A percentile compares a stretch with the other conserved stretches of the same genome.
Conservation (phyloP, 2,329 filamentous ascomycete species). For the Cytospora mali region DNA sequence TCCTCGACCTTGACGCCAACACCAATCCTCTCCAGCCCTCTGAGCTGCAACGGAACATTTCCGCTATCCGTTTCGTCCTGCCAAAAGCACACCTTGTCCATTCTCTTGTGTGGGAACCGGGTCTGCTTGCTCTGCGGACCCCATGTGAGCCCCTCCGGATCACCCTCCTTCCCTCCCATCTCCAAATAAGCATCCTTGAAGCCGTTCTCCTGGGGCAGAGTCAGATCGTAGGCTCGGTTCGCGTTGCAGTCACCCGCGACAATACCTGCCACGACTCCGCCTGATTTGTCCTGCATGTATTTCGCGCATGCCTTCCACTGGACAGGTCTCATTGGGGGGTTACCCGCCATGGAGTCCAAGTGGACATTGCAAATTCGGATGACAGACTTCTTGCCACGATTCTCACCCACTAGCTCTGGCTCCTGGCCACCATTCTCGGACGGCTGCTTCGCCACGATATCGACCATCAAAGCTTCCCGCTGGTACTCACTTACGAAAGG, state of each 20-base stretch:
- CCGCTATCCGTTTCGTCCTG: neutral
- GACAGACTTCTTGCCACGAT: neutral
- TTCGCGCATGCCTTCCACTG: conserved; percentile 26
- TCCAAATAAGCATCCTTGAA: conserved; percentile 56
- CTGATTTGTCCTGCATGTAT: conserved; percentile 39
- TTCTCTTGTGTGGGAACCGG: conserved; percentile 50
- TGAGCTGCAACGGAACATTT: conserved; percentile 29
- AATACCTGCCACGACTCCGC: conserved; percentile 43
- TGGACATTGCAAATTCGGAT: conserved; percentile 25
- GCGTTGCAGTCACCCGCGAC: conserved; percentile 60
- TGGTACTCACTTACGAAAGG: conserved; percentile 47
- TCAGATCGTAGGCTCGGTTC: conserved; percentile 53
- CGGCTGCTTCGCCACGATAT: conserved; percentile 39
- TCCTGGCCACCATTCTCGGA: neutral
- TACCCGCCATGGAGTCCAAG: conserved; percentile 21
- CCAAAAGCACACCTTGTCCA: conserved; percentile 54
- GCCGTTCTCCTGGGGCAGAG: conserved; percentile 47
- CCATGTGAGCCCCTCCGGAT: conserved; percentile 56
- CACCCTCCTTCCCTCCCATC: conserved; percentile 50
- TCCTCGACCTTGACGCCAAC: conserved; percentile 45
- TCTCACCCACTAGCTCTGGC: neutral
- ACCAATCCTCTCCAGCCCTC: conserved; percentile 48
- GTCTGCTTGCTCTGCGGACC: conserved; percentile 51
- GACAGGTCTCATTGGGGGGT: conserved; percentile 14
- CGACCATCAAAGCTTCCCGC: conserved; percentile 56